Evolutionary conservation across 1,284 basidiomycete genomes (phyloP), one percentile per base, ranked within the genome.

Genomic region (Butyriboletus appendiculatus): DNA sequence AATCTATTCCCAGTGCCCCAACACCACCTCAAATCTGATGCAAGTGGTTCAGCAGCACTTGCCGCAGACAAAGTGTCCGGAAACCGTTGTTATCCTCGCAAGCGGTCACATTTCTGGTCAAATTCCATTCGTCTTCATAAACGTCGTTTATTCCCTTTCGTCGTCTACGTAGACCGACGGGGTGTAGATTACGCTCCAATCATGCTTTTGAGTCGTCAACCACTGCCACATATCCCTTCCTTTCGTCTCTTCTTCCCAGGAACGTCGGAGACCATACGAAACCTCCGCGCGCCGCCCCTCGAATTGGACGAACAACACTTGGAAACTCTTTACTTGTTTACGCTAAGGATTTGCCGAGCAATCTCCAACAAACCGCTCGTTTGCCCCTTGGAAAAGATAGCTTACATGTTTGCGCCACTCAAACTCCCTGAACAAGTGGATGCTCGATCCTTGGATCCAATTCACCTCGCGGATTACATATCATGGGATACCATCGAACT

Each of bases 401-500:
- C 76, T 8, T 90, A 85, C 62, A 83, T 90, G 60, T 72, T 89
- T 59, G 81, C 83, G 14, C 89, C 89, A 11, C 70, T 90, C 34
- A 64, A 65, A 50, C 62, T 69, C 45, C 60, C 58, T 37, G 53
- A 61, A 32, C 53, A 55, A 30, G 47, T 52, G 61, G 66, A 53
- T 42, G 34, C 14, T 34, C 64, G 34, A 41, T 62, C 53, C 14
- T 40, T 70, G 65, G 60, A 72, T 32, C 59, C 73, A 32, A 67
- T 70, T 2, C 65, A 75, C 28, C 70, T 87, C n/a, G 63, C 62
- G 22, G 73, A 77, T 14, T 64, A 74, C 48, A 81, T 93, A 48
- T 76, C 80, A 32, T 93, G 91, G 90, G 75, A 82, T 40, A 66
- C 74, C n/a, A 76, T 91, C 33, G 65, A 73, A 22, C 64, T 77